Evolutionary conservation across 305 asterid genomes (phyloP), one percentile per base, ranked within the genome.

Genomic region (Fraxinus nigra): DNA sequence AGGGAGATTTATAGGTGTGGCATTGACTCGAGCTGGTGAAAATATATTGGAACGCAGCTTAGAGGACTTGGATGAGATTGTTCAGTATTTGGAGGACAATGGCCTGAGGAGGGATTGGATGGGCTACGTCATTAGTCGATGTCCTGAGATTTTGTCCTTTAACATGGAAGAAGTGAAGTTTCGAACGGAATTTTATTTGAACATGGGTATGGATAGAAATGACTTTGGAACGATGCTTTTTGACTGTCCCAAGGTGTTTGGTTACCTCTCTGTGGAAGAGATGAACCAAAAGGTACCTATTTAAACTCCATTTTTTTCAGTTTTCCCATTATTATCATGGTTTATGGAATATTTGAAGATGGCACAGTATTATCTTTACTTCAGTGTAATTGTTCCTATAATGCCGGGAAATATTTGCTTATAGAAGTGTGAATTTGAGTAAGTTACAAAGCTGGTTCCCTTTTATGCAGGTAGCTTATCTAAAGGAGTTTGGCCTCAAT

Each of bases 181-280:
- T 7, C 98, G 90, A 0, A 78, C 88, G n/a, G 90, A 92, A 8
- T 95, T 91, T 88, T 95, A 92, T 85, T 75, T 90, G 85, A 88
- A 83, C 79, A 90, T 93, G 95, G 98, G 98, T 33, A 95, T 94
- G 97, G 26, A 77, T 83, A 88, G 85, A 84, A 91, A 90, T 65
- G 98, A 95, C 86, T 95, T 95, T 69, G 99, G 98, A 24, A 94
- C 99, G 0, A 95, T 95, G 99, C 92, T 94, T 56, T 95, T 89
- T 43, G 98, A 95, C 81, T 94, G 85, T 86, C 99, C 99, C 30
- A 95, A 92, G 86, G 98, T 92, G 80, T 83, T 94, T 40, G 99
- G 99, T 63, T 90, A 82, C 87, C 89, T 91, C 85, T 88, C 98
- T 30, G 82, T 91, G 93, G 97, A 94, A 78, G 97, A 95, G 92